Evolutionary conservation across 306 rosid genomes (phyloP).

Genomic region (Casuarina equisetifolia): DNA sequence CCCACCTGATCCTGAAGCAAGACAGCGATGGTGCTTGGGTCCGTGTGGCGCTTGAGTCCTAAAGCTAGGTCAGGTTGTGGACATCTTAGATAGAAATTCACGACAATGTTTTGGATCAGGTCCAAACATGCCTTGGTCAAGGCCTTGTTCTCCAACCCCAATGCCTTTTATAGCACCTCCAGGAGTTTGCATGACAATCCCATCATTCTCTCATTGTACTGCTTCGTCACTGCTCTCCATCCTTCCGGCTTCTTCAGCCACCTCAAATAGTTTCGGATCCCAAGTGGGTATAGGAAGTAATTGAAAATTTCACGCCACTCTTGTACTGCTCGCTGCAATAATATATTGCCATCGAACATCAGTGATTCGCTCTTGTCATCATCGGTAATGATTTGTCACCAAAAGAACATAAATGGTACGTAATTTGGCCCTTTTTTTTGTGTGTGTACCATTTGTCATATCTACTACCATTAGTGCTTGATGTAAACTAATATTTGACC

Average conservation of each 20-base stretch:
- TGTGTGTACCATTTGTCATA: no score
- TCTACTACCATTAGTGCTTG: no score
- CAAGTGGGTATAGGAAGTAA: constrained; percentile 61
- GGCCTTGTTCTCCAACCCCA: constrained; percentile 88
- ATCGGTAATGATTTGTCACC: not conserved
- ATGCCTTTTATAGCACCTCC: constrained; percentile 76
- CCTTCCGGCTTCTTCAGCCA: constrained; percentile 91
- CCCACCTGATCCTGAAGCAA: constrained; percentile 89
- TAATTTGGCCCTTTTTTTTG: no score
- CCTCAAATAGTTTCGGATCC: constrained; percentile 53
- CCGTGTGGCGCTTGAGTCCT: constrained; percentile 88
- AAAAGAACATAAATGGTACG: no score
- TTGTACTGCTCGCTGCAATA: constrained; percentile 62
- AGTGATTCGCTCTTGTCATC: no score
- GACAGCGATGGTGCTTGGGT: constrained; percentile 87
- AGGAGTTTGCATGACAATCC: constrained; percentile 61
- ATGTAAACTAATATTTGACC: no score
- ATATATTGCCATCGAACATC: not conserved
- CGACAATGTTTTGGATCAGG: constrained; percentile 82
- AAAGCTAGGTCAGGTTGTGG: constrained; percentile 87
- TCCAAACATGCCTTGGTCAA: constrained; percentile 74
- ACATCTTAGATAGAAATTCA: constrained; percentile 83
- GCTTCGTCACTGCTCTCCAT: constrained; percentile 55
- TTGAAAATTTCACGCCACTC: constrained; percentile 86
- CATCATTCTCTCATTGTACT: constrained; percentile 81